Evolutionary conservation across 2,329 filamentous ascomycete genomes (phyloP).

Genomic region (Hirsutella thompsonii): DNA sequence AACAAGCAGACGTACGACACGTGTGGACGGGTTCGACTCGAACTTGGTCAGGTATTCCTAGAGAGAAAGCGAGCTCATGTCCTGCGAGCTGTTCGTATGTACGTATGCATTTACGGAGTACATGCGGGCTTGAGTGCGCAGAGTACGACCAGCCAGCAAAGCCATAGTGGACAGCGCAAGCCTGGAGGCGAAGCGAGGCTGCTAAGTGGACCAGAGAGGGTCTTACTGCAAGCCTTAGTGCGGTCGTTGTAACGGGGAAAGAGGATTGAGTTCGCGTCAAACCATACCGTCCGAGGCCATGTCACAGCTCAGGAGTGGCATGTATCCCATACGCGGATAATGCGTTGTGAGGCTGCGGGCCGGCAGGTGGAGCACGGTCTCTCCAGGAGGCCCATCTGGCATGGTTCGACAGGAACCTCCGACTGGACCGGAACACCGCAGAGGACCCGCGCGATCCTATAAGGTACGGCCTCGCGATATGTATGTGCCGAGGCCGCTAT

Average conservation of each 20-base stretch:
- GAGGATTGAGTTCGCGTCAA: slow-evolving; percentile 3
- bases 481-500: neutral
- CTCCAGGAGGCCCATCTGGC: neutral
- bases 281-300: slow-evolving; percentile 1
- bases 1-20: no score
- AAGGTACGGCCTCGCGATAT: no score
- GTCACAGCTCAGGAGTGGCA: slow-evolving; percentile 2
- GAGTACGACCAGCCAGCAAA: no score
- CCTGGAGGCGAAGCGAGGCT: neutral
- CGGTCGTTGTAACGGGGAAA: slow-evolving; percentile 1
- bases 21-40: no score
- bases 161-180: no score
- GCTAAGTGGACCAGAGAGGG: neutral
- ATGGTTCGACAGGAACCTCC: slow-evolving; percentile 1
- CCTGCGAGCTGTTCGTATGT: no score
- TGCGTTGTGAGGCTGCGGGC: neutral
- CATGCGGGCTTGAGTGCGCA: no score
- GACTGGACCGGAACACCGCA: slow-evolving; percentile 1
- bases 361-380: slow-evolving; percentile 1
- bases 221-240: slow-evolving; percentile 1
- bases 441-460: no score
- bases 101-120: no score
- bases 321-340: neutral
- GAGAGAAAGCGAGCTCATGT: no score
- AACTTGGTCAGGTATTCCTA: no score